Percentiles rank a stretch among this genome's conserved stretches.
These are phyloP conservation scores for Talaromyces nanjingensis DNA, from an alignment of 495 filamentous ascomycete species.

Conservation along the genomic window DNA sequence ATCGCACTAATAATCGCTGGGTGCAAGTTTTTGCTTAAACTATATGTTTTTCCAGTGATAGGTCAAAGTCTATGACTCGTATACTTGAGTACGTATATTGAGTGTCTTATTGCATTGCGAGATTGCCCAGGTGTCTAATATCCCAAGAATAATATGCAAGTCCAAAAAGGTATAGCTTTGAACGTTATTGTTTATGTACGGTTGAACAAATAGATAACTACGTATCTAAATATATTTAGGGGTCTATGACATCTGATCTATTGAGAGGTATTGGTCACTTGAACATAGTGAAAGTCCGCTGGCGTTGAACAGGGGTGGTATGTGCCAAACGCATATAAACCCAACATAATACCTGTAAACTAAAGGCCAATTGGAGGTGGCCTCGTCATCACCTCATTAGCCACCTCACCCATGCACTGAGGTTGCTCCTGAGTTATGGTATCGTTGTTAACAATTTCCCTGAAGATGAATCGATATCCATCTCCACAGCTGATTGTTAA, in stretches of 20 bases:
- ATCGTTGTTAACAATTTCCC: background rate
- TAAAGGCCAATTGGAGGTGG: background rate
- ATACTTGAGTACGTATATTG: background rate
- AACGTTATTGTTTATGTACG: background rate
- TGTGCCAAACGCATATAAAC: constrained; percentile 38
- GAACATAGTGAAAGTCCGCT: constrained; percentile 34
- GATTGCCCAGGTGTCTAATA: background rate
- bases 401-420: background rate
- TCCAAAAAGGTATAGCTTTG: background rate
- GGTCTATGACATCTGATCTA: background rate
- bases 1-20: background rate
- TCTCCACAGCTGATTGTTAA: background rate
- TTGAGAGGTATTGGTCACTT: background rate
- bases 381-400: background rate
- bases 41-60: background rate
- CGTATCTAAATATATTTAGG: background rate
- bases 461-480: background rate
- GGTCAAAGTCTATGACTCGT: background rate
- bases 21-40: background rate
- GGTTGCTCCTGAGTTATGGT: background rate
- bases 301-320: constrained; percentile 28
- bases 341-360: constrained; percentile 31
- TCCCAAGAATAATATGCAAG: background rate
- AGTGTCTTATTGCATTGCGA: background rate
- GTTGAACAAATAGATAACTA: background rate